Percentiles rank a stretch among this genome's conserved stretches.
Evolutionary conservation across 1,284 basidiomycete species (phyloP).

Genomic region (Fistulina hepatica): DNA sequence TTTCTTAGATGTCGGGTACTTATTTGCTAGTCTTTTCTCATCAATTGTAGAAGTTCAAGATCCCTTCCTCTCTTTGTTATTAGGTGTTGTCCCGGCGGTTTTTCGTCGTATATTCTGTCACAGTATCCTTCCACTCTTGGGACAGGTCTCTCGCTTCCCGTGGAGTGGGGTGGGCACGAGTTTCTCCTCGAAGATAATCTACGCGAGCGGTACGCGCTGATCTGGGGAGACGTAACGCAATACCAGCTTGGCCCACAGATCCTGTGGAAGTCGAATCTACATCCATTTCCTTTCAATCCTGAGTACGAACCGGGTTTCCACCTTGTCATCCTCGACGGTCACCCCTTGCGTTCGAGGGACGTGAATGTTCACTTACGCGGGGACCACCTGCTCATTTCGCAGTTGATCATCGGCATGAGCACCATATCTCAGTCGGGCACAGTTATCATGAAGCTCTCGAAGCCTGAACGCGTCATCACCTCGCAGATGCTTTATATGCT

Average conservation of each 20-base stretch:
- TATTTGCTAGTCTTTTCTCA: neutral
- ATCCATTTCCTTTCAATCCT: conserved; percentile 8
- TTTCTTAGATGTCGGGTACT: conserved; percentile 16
- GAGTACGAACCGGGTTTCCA: conserved; percentile 16
- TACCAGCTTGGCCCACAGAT: conserved; percentile 17
- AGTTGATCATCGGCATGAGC: conserved; percentile 23
- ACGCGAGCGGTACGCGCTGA: conserved; percentile 14
- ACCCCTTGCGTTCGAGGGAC: conserved; percentile 21
- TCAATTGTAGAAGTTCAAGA: neutral
- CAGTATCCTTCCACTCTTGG: conserved; percentile 20
- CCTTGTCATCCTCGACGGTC: conserved; percentile 26
- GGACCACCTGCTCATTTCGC: conserved; percentile 22
- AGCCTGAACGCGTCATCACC: conserved; percentile 21
- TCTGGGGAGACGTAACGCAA: conserved; percentile 19
- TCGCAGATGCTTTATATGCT: conserved; percentile 24
- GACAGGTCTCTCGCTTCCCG: conserved; percentile 21
- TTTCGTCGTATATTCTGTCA: conserved; percentile 22
- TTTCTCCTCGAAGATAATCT: conserved; percentile 17
- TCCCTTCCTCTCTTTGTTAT: neutral
- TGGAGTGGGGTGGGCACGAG: conserved; percentile 18
- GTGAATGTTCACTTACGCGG: conserved; percentile 12
- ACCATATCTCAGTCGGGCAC: conserved; percentile 21
- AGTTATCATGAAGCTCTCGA: conserved; percentile 24
- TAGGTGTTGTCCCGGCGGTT: conserved; percentile 27
- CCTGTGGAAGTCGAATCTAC: conserved; percentile 4